Conservation (phyloP, 1,139 yeast species). For the Pichia sp. region DNA sequence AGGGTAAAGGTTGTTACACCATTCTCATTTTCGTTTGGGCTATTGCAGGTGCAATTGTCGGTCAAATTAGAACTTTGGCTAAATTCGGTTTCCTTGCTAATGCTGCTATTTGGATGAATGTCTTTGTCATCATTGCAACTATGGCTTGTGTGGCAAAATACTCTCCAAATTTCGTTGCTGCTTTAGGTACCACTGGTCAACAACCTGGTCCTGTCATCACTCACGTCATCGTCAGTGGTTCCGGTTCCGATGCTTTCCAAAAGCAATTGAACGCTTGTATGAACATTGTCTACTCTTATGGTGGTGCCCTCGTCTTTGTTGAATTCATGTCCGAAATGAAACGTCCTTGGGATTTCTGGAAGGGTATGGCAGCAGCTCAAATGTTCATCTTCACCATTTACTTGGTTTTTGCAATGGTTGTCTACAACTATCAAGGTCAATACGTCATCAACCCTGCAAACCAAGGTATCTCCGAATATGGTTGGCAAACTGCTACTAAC, state of each 20-base stretch:
- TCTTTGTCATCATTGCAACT: slow-evolving; percentile 33
- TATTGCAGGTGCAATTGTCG: slow-evolving; percentile 34
- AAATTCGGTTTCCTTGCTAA: slow-evolving; percentile 36
- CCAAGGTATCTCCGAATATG: slow-evolving; percentile 33
- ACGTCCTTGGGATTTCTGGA: slow-evolving; percentile 39
- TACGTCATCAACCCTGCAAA: slow-evolving; percentile 36
- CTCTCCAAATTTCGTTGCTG: slow-evolving; percentile 31
- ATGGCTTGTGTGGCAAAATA: slow-evolving; percentile 33
- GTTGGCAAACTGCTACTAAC: slow-evolving; percentile 36
- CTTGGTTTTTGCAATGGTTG: slow-evolving; percentile 34
- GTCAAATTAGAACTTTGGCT: slow-evolving; percentile 35
- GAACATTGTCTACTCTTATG: slow-evolving; percentile 41
- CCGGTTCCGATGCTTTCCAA: slow-evolving; percentile 21
- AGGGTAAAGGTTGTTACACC: slow-evolving; percentile 33
- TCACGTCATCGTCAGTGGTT: slow-evolving; percentile 7
- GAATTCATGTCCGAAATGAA: slow-evolving; percentile 41
- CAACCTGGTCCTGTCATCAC: slow-evolving; percentile 20
- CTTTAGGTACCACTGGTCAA: slow-evolving; percentile 21
- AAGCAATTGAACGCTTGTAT: slow-evolving; percentile 32
- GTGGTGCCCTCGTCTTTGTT: slow-evolving; percentile 40
- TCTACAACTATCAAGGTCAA: slow-evolving; percentile 38
- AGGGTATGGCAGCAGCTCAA: slow-evolving; percentile 39
- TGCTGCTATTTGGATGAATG: slow-evolving; percentile 37
- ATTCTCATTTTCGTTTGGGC: slow-evolving; percentile 36
- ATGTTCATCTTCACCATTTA: slow-evolving; percentile 33